Evolutionary conservation across 2,329 filamentous ascomycete genomes (phyloP), one percentile per base, ranked within the genome.

Genomic region (Neocucurbitaria cava): DNA sequence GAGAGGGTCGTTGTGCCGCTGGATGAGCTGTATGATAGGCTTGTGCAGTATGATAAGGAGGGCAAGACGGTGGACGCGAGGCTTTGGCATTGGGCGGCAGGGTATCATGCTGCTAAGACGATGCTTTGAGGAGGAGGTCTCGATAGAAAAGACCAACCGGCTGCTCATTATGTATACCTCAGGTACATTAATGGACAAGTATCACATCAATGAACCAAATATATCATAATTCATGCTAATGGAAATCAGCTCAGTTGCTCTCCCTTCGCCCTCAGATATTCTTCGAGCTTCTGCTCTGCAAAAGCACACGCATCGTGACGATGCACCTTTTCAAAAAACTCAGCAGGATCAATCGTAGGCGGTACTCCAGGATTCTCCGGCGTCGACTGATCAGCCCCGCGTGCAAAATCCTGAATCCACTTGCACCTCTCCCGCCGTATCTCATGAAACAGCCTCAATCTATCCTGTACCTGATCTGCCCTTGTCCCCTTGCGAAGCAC

Each of bases 1-100:
- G 78, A 86, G 73, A 74, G 83, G n/a, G 81, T 87, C 1, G 77
- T 86, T 18, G 80, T 87, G 45, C 85, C 84, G 40, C 68, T 88
- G 13, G 68, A 75, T 20, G 82, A 85, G 66, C 71, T 88, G 39
- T 86, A 85, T 69, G 79, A 83, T 30, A 77, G 81, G 49, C 68
- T 87, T 52, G 80, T 77, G 46, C 69, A 75, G 73, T 80, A 76
- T 48, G 72, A 72, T 18, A 69, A 77, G 58, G 75, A 78, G 69
- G 79, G 84, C 10, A 81, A 83, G 65, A 81, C 76, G 57, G 81
- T 87, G 9, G 82, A 84, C 53, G 84, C 83, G 11, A 85, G 84
- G 77, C 70, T 87, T 53, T 85, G 83, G 66, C 84, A 87, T 70
- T 87, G 84, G 76, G 84, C 85, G 15, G 81, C 83, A 3, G 85